Evolutionary conservation across 2,329 filamentous ascomycete species (phyloP), one percentile per base, ranked within the genome.

Genomic region (Aspergillus sp.): DNA sequence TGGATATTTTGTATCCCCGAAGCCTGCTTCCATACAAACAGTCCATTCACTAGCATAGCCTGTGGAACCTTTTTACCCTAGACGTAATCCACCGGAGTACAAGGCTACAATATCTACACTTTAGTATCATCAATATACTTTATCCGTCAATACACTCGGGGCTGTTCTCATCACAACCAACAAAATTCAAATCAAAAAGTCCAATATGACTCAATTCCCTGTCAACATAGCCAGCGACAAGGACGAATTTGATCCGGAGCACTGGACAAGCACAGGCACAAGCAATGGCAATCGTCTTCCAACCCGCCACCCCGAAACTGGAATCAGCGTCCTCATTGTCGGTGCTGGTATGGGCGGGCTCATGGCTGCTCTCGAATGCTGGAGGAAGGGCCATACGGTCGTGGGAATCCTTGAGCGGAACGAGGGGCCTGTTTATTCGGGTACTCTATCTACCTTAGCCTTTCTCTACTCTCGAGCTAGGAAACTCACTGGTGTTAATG

Each of bases 261-360:
- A n/a, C 25, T 53, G 50, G 50, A 8, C 33, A 52, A 44, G n/a
- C 37, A 21, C 35, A 15, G 25, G 12, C 35, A 15, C 31, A n/a
- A 21, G 33, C 11, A 14, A 52, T 31, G 49, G 14, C n/a, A 19
- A 40, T 31, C 25, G 45, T 11, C 43, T 63, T 21, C 62, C 63
- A 17, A 15, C 33, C 9, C 31, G 60, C 19, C 46, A 55, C 45
- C 56, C 64, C 43, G 12, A 47, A 27, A 62, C 68, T 2, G 58
- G 59, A 6, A 57, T 70, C 37, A 59, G 59, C 7, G 55, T 66
- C 27, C 58, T 70, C 1, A 64, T 72, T 11, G 62, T 68, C 2
- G 69, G 69, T 9, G 67, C 62, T 14, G 70, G 69, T 6, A 62
- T 70, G 6, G 68, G 60, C 11, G 70, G 68, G 17, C 52, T 72